Evolutionary conservation across 768 basidiomycete genomes (phyloP), one percentile per base, ranked within the genome.

Genomic region (Termitomyces sp.): DNA sequence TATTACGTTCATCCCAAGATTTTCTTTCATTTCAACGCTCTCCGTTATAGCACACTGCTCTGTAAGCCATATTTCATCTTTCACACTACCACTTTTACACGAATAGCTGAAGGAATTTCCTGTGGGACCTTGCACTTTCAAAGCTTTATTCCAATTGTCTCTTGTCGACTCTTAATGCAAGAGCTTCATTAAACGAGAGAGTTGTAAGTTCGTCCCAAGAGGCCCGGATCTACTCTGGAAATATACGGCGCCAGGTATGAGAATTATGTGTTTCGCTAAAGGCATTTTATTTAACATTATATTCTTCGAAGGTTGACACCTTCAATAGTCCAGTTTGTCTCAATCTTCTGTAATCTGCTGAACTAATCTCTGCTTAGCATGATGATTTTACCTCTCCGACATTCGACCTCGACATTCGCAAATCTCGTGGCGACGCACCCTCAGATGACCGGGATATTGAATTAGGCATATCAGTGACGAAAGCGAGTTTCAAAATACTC

Each of bases 111-210:
- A 77, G 78, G 27, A 81, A 80, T 60, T 82, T 82, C 62, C 58
- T 80, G 10, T 82, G 76, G 75, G 79, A 80, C 60, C 67, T 82
- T 19, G 69, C 77, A 9, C 66, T 82, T 9, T 72, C 77, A 2
- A 80, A 80, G 53, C 69, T 82, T 7, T 82, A 82, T 61, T 58
- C 77, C 23, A 82, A 80, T 53, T 79, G 77, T 52, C 67, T 80
- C 4, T 62, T 82, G 37, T 80, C 78, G 7, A 78, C 79, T 2
- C 70, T 82, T 21, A 80, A 82, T 51, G 76, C 79, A 29, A 73
- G 79, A 5, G 67, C 72, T 8, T 46, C 66, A 7, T 52, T 77
- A 17, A 73, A 73, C 38, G 65, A 65, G 7, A 58, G 65, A 42
- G 64, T 65, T 1, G 64, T 14, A 37, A 37, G 35, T 37, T 37